Evolutionary conservation across 441 rosid species (phyloP).

Genomic region (Adansonia madagascariensis): DNA sequence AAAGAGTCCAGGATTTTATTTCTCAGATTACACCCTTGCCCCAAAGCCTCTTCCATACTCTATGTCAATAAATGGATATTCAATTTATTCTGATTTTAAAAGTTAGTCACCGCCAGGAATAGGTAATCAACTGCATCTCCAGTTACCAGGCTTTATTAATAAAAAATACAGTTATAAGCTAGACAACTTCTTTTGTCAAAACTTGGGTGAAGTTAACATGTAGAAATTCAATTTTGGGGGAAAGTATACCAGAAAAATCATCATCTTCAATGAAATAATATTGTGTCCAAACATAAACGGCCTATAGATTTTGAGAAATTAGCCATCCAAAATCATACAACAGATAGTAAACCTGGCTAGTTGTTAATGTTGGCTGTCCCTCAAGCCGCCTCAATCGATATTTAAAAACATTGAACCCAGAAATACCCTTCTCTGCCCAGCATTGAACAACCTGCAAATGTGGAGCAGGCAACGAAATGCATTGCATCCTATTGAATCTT

Average conservation of each 20-base stretch:
- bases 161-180: neutral
- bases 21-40: neutral
- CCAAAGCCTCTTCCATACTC: neutral
- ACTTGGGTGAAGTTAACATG: neutral
- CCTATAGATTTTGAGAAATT: neutral
- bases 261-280: neutral
- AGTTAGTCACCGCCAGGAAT: neutral
- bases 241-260: neutral
- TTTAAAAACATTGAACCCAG: conserved; percentile 79
- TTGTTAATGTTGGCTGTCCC: conserved; percentile 73
- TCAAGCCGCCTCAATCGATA: conserved; percentile 57
- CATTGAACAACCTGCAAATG: conserved; percentile 58
- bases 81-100: conserved; percentile 15
- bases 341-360: conserved; percentile 60
- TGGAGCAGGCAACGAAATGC: conserved; percentile 13
- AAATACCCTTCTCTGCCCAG: conserved; percentile 80
- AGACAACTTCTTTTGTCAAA: neutral
- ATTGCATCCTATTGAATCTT: neutral
- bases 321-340: conserved; percentile 6
- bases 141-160: conserved; percentile 13
- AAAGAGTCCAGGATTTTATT: neutral
- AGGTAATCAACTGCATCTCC: conserved; percentile 1
- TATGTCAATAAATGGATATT: neutral
- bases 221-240: conserved; percentile 1
- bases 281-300: neutral